Evolutionary conservation across 164 flowering plant species (phyloP).

Genomic region (Vitis vinifera): ASM3070453v1 NC_081814.1:19277501-19278000

Average conservation of each 20-base stretch:
- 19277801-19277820: not conserved
- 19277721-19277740: not conserved
- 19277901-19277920: constrained; percentile 50
- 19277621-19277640: not conserved
- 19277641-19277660: not conserved
- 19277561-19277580: too few species aligned
- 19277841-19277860: not conserved
- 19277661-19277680: not conserved
- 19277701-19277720: not conserved
- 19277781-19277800: not conserved
- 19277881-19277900: not conserved
- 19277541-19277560: too few species aligned
- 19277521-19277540: too few species aligned
- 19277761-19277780: not conserved
- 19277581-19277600: too few species aligned
- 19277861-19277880: not conserved
- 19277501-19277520: too few species aligned
- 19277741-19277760: not conserved
- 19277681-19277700: not conserved
- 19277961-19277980: constrained; percentile 81
- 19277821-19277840: not conserved
- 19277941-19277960: constrained; percentile 46
- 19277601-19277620: not conserved
- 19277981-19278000: constrained; percentile 38
- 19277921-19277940: constrained; percentile 84